Percentiles rank a stretch among this genome's conserved stretches.
phyloP scores from a whole-genome alignment of 495 filamentous ascomycete species.

The Staphylotrichum tortipilum region DNA sequence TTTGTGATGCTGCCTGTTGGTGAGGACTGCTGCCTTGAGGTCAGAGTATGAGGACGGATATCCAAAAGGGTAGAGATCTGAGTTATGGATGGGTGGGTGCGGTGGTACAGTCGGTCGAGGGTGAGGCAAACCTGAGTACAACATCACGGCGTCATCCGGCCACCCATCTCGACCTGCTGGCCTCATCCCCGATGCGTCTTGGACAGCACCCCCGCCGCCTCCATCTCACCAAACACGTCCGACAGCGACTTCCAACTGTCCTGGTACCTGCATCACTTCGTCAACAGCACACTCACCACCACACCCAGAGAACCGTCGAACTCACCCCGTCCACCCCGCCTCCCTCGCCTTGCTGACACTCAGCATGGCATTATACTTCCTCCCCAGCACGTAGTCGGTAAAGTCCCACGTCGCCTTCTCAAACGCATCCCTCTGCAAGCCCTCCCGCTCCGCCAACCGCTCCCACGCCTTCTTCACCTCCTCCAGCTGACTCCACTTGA shows the following conservation, averaged over 20 bases:
- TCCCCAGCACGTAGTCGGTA: constrained; percentile 41
- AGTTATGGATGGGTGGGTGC: too few species aligned
- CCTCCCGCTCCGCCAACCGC: constrained; percentile 36
- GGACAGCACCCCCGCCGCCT: constrained; percentile 30
- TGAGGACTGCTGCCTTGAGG: too few species aligned
- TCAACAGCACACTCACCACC: neutral
- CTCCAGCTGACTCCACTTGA: constrained; percentile 40
- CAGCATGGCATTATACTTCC: constrained; percentile 41
- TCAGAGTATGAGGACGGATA: too few species aligned
- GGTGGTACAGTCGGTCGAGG: too few species aligned
- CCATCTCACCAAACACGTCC: constrained; percentile 39
- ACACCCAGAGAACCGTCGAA: too few species aligned
- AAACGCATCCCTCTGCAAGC: constrained; percentile 40
- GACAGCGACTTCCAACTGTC: constrained; percentile 47
- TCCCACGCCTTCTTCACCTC: constrained; percentile 46
- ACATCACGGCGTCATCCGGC: neutral
- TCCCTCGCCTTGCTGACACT: constrained; percentile 53
- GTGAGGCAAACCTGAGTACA: too few species aligned
- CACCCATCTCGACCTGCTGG: neutral
- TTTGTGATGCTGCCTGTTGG: too few species aligned
- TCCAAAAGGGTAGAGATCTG: neutral
- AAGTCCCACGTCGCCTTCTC: constrained; percentile 52
- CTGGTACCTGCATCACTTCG: constrained; percentile 20
- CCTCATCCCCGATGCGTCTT: constrained; percentile 9
- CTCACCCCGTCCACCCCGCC: constrained; percentile 36